Base-by-base conservation (phyloP, 805 yeast species). In the Wickerhamiella kurtzmanii region DNA sequence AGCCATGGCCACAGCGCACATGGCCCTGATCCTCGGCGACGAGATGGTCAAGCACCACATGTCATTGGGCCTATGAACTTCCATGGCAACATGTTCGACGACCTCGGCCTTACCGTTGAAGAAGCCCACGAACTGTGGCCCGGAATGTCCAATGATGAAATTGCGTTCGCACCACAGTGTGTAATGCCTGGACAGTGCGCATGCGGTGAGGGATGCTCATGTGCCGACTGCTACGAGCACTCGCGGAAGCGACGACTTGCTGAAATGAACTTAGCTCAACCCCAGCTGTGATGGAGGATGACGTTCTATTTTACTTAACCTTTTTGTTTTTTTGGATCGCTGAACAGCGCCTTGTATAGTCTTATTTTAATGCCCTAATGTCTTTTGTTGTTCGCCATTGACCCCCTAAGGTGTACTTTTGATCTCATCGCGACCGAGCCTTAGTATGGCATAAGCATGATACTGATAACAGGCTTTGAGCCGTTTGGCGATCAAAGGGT, bases 141-240 rank as follows among this genome's bases (percentile, higher is more conserved):
- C n/a, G 47, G 45, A 6, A 25, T 11, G 32, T 15, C 41, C 15
- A 55, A 51, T 15, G 49, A 48, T 17, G 60, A 56, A 44, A 45
- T 22, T 6, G 55, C 58, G 37, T 63, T 52, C 47, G 60, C 67
- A 0, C 59, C 68, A 16, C 53, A 59, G 16, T 65, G 69, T 44
- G 63, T 61, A 4, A 53, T 65, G 36, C 68, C 67, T 0, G 67
- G 68, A 17, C 60, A 61, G 44, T 65, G 69, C 44, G 55, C 60
- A 17, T 65, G 69, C 45, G 68, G 66, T 2, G 65, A 61, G 9
- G 51, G 46, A 19, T 65, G 69, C 44, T 48, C 52, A 22, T 65
- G 69, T 45, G 59, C 56, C 8, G 66, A 64, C 35, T 65, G 69
- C 45, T 52, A 48, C 32, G 61, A 56, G 19, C 60, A 55, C 36